These are phyloP conservation scores for Fraxinus floribunda DNA, from an alignment of 305 asterid genomes.

Conservation along the genomic window DNA sequence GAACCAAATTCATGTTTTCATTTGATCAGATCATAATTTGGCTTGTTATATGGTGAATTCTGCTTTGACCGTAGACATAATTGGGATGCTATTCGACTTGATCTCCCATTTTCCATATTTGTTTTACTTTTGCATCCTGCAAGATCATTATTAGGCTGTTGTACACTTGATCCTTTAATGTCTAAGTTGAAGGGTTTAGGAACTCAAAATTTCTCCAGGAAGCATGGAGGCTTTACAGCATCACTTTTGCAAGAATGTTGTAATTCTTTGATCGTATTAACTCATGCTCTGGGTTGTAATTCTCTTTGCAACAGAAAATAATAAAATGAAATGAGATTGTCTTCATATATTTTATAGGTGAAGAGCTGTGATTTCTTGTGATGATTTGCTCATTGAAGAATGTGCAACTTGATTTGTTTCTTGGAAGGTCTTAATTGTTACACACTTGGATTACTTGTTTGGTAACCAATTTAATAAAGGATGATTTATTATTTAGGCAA, in stretches of 20 bases:
- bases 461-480: not conserved
- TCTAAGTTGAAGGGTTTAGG: not conserved
- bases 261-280: not conserved
- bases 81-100: not conserved
- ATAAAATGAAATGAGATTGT: not conserved
- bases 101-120: not conserved
- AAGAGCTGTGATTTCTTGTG: not conserved
- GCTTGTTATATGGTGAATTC: not conserved
- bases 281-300: not conserved
- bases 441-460: not conserved
- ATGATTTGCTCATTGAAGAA: not conserved
- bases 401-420: not conserved
- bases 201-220: not conserved
- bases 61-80: not conserved
- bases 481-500: not conserved
- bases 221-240: not conserved
- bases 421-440: not conserved
- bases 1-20: not conserved
- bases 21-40: not conserved
- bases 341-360: not conserved
- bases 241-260: not conserved
- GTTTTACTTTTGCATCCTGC: not conserved
- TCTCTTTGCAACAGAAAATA: not conserved
- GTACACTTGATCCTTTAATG: conserved; percentile 5
- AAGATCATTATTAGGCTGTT: not conserved